phyloP scores from a whole-genome alignment of 2,329 filamentous ascomycete genomes.

The Ceratocystiopsis minuta region DNA sequence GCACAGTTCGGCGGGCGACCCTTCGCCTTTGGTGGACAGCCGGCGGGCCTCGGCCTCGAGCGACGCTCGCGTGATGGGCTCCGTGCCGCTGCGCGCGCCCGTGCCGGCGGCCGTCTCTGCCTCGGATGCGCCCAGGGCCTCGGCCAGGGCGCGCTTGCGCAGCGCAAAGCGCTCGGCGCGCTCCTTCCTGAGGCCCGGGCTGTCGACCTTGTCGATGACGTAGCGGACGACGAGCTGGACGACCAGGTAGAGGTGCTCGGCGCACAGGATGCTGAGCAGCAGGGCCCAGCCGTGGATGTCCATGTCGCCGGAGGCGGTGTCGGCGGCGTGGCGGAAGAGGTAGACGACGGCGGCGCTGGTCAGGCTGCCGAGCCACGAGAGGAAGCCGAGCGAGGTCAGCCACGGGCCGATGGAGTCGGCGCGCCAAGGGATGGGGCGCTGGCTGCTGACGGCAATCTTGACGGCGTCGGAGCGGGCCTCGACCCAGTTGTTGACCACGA shows the following conservation, averaged over 20 bases:
- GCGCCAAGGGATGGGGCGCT: slow-evolving; percentile 75
- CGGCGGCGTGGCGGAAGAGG: slow-evolving; percentile 58
- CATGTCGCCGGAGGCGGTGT: slow-evolving; percentile 46
- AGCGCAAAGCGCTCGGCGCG: slow-evolving; percentile 63
- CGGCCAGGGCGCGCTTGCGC: slow-evolving; percentile 61
- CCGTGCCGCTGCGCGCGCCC: slow-evolving; percentile 13
- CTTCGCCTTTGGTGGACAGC: slow-evolving; percentile 29
- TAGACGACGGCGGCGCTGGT: slow-evolving; percentile 79
- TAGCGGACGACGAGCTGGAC: slow-evolving; percentile 55
- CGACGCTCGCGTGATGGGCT: slow-evolving; percentile 39
- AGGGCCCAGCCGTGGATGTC: slow-evolving; percentile 65
- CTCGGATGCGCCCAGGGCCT: slow-evolving; percentile 44
- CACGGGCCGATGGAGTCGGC: slow-evolving; percentile 90
- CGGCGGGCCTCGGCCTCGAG: slow-evolving; percentile 46
- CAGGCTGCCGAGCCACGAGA: slow-evolving; percentile 86
- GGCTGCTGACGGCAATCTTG: slow-evolving; percentile 82
- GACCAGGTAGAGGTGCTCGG: slow-evolving; percentile 78
- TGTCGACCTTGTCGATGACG: slow-evolving; percentile 65
- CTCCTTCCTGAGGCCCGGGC: slow-evolving; percentile 71
- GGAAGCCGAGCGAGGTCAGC: slow-evolving; percentile 67
- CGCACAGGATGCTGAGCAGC: slow-evolving; percentile 63
- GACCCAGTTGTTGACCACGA: slow-evolving; percentile 90
- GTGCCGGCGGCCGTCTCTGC: slow-evolving; percentile 27
- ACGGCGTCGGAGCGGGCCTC: slow-evolving; percentile 79
- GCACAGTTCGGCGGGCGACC: slow-evolving; percentile 33